phyloP scores from a whole-genome alignment of 1,284 basidiomycete species.

The Ceratobasidium sp. region DNA sequence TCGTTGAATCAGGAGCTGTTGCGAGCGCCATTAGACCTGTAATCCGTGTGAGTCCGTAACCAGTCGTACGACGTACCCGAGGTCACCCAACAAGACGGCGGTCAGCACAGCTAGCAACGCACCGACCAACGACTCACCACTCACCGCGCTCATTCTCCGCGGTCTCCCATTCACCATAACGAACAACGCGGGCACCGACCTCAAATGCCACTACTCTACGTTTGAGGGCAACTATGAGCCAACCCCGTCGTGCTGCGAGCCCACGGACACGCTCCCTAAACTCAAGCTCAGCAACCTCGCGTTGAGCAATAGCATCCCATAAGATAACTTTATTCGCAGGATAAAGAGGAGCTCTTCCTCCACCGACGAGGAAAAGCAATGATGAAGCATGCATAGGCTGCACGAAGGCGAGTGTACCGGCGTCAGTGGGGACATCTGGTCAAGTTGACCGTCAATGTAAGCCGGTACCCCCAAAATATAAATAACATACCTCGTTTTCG shows the following conservation, averaged over 20 bases:
- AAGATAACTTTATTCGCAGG: constrained; percentile 94
- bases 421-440: constrained; percentile 44
- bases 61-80: constrained; percentile 18
- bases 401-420: constrained; percentile 80
- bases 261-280: constrained; percentile 90
- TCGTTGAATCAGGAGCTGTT: constrained; percentile 79
- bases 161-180: constrained; percentile 89
- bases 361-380: constrained; percentile 89
- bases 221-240: constrained; percentile 86
- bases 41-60: constrained; percentile 27
- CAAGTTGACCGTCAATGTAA: not conserved
- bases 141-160: constrained; percentile 88
- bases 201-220: constrained; percentile 85
- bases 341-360: constrained; percentile 90
- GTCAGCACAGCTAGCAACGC: constrained; percentile 38
- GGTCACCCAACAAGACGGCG: constrained; percentile 24
- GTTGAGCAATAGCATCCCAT: constrained; percentile 84
- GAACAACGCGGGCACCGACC: constrained; percentile 67
- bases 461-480: constrained; percentile 21
- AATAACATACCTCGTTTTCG: constrained; percentile 77
- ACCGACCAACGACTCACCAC: constrained; percentile 51
- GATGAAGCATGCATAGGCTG: constrained; percentile 87
- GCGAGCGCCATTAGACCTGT: constrained; percentile 88
- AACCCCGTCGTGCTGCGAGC: constrained; percentile 81
- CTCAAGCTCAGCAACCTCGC: constrained; percentile 89